Base-by-base conservation (phyloP, 441 rosid species). In the Sinapis alba region DNA sequence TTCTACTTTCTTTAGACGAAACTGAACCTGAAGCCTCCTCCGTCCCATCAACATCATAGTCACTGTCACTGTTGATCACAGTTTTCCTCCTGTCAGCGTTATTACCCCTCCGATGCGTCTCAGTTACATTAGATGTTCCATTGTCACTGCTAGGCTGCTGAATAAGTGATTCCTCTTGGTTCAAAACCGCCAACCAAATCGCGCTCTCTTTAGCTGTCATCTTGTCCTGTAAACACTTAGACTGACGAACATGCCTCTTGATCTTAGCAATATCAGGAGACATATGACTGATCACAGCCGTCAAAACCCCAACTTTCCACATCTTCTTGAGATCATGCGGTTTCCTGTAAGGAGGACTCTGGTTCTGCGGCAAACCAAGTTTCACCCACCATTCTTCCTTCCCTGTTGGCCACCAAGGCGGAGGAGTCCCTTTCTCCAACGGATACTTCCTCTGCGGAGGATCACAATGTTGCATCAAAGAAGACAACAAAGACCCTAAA, bases 121-220 rank as follows among this genome's bases (percentile, higher is more conserved):
- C 97, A 0, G 99, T 91, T 72, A 96, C 83, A 75, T 93, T 85
- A 18, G 99, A 96, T 21, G 84, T 81, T 50, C 97, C 99, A 80
- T 90, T 90, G 57, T 95, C 99, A 68, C 97, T 90, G 74, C 94
- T 93, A 68, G 86, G 92, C 78, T 91, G 97, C 73, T 47, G 87
- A 75, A 91, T 81, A 11, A 82, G 79, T 20, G 96, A 87, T 73
- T 93, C 99, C 77, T 92, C 97, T 68, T 85, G 87, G 83, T 84
- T 85, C 87, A 96, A 79, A 67, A 96, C 99, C 36, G 92, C 91
- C 80, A 93, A 82, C 99, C 99, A 96, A 80, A 93, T 90, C 19
- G 98, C 99, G 72, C 98, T 96, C 84, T 96, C 99, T 84, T 93
- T 96, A 64, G 98, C 99, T 0, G 99, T 93, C 98, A 96, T 96